These are phyloP conservation scores for Mycena leptocephala DNA, from an alignment of 768 basidiomycete species.

Conservation along the genomic window DNA sequence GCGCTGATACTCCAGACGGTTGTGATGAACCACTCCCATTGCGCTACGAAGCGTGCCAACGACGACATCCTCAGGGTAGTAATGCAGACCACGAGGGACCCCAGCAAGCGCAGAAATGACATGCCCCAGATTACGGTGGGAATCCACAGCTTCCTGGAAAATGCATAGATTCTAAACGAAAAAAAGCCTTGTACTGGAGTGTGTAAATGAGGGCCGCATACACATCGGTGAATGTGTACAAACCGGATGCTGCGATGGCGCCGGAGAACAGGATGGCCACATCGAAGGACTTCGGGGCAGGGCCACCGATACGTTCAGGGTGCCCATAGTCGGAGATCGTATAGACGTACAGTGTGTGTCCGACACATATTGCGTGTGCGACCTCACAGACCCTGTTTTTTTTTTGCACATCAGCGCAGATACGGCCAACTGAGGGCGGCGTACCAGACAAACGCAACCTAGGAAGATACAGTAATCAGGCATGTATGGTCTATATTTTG, in stretches of 20 bases:
- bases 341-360: not conserved
- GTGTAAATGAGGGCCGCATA: not conserved
- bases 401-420: too few relatives aligned
- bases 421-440: not conserved
- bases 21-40: not conserved
- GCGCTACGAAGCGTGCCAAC: not conserved
- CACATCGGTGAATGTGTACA: not conserved
- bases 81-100: not conserved
- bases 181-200: constrained; percentile 8
- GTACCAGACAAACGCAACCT: not conserved
- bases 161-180: not conserved
- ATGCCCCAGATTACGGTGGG: not conserved
- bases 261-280: not conserved
- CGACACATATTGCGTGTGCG: not conserved
- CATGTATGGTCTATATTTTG: not conserved
- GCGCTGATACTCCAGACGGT: not conserved
- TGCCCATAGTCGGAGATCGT: not conserved
- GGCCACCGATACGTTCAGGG: not conserved
- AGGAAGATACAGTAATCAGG: not conserved
- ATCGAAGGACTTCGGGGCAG: not conserved
- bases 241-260: not conserved
- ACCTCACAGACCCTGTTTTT: not conserved
- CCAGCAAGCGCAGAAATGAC: not conserved
- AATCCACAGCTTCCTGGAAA: not conserved
- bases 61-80: not conserved